Evolutionary conservation across 1,139 yeast genomes (phyloP), one percentile per base, ranked within the genome.

Genomic region (Kodamaea alishanica): DNA sequence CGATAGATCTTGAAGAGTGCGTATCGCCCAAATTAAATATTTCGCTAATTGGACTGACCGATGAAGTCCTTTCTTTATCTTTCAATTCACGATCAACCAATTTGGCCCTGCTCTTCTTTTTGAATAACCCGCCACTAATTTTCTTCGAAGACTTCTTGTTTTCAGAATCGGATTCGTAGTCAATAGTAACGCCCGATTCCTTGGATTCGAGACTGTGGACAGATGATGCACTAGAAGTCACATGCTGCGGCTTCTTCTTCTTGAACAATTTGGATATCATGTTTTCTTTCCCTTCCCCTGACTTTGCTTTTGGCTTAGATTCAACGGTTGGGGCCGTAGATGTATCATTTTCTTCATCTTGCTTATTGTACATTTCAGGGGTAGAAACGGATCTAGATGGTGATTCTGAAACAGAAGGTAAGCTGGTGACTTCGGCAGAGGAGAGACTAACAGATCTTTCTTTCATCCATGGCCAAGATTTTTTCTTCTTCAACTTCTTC

Each of bases 191-290:
- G 2, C 63, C 65, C 6, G 57, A 45, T 24, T 55, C 54, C 29
- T 36, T 38, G 3, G 45, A 31, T 7, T 45, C 48, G 7, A 35
- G 22, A 15, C 35, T 36, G n/a, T 37, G 39, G 20, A 37, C 35
- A 5, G 42, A 27, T 2, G 37, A 30, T 23, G 29, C 28, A 6
- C 40, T 31, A 2, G 34, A 11, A 12, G 35, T 4, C 20, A 15
- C 4, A 15, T 15, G 20, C 20, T 15, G 27, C 6, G 61, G 53
- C 39, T 64, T 56, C 45, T 68, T 70, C 54, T 70, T 66, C 52
- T 68, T 70, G 60, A 73, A 73, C 24, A 73, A 60, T 46, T 70
- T 70, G 23, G 69, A 52, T 12, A 73, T 67, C 40, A 70, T 68
- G 43, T 67, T 72, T 42, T 70, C 75, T 47, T 67, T 67, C 3